Percentiles rank a stretch among this genome's conserved stretches.
Conservation (phyloP, 495 filamentous ascomycete genomes). For the Corynascus novoguineensis region DNA sequence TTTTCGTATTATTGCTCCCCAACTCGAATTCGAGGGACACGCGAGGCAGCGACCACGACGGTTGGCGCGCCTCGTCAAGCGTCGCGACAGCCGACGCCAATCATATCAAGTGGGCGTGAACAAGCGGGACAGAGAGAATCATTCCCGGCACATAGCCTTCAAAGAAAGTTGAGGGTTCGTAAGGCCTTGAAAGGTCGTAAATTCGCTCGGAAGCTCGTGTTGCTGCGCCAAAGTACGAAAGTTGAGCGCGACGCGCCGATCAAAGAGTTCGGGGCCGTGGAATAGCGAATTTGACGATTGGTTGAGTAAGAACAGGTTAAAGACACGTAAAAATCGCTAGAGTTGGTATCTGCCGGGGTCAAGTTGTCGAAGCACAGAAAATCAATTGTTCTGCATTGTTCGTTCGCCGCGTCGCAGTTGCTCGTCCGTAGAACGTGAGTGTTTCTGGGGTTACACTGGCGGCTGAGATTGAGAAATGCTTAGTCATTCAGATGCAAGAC, state of each 20-base stretch:
- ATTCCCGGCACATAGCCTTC: slow-evolving; percentile 20
- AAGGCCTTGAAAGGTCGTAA: background rate
- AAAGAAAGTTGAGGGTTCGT: background rate
- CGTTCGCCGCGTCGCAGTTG: background rate
- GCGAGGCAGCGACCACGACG: background rate
- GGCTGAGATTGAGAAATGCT: background rate
- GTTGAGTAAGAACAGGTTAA: background rate
- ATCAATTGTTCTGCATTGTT: background rate
- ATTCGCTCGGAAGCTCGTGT: background rate
- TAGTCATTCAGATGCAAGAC: slow-evolving; percentile 12
- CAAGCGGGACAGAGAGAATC: slow-evolving; percentile 5
- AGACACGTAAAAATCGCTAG: slow-evolving; percentile 3
- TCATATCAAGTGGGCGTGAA: slow-evolving; percentile 17
- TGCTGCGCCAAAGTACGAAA: slow-evolving; percentile 8
- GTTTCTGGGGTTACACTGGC: background rate
- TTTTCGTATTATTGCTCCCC: slow-evolving; percentile 23
- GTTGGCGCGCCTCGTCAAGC: slow-evolving; percentile 20
- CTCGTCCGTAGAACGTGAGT: background rate
- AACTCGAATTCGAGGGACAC: background rate
- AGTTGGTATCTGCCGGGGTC: background rate
- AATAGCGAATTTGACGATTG: background rate
- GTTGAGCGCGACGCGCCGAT: slow-evolving; percentile 12
- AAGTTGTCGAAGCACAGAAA: background rate
- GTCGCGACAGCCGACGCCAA: slow-evolving; percentile 14
- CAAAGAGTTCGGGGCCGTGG: background rate